phyloP scores from a whole-genome alignment of 257 asterid species.

The Solanum chmielewskii region DNA sequence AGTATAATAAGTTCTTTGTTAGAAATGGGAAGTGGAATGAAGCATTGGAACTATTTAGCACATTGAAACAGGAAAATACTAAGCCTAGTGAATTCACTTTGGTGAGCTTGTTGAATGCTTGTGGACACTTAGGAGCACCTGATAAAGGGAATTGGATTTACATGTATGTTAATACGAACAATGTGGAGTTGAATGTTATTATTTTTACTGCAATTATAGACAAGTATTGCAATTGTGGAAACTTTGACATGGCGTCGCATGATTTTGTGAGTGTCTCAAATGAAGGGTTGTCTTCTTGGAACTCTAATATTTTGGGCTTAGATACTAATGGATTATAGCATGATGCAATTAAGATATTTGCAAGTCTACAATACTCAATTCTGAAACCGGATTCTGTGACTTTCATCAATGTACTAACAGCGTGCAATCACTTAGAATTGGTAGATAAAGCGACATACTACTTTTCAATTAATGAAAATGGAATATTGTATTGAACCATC shows the following conservation, averaged over 20 bases:
- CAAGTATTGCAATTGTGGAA: conserved; percentile 68
- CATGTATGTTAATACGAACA: conserved; percentile 24
- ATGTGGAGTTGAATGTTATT: conserved; percentile 28
- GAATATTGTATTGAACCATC: conserved; percentile 14
- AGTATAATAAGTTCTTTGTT: conserved; percentile 58
- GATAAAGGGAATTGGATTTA: conserved; percentile 71
- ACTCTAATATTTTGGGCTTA: conserved; percentile 60
- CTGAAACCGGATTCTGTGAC: conserved; percentile 39
- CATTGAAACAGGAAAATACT: conserved; percentile 30
- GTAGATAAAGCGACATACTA: conserved; percentile 36
- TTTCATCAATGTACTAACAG: conserved; percentile 35
- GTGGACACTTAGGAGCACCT: conserved; percentile 46
- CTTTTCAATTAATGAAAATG: conserved; percentile 30
- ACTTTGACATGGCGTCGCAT: conserved; percentile 15
- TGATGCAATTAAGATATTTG: conserved; percentile 33
- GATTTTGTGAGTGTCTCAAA: conserved; percentile 18
- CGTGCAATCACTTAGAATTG: conserved; percentile 43
- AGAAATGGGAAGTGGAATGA: conserved; percentile 54
- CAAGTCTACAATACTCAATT: conserved; percentile 23
- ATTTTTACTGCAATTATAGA: conserved; percentile 43
- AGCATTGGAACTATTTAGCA: conserved; percentile 37
- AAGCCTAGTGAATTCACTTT: conserved; percentile 42
- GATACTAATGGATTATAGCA: conserved; percentile 45
- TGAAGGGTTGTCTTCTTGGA: conserved; percentile 57
- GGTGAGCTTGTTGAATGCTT: conserved; percentile 64